These are phyloP conservation scores for Sequoia sempervirens DNA, from an alignment of 75 land plant species.

Conservation along the genomic window DNA sequence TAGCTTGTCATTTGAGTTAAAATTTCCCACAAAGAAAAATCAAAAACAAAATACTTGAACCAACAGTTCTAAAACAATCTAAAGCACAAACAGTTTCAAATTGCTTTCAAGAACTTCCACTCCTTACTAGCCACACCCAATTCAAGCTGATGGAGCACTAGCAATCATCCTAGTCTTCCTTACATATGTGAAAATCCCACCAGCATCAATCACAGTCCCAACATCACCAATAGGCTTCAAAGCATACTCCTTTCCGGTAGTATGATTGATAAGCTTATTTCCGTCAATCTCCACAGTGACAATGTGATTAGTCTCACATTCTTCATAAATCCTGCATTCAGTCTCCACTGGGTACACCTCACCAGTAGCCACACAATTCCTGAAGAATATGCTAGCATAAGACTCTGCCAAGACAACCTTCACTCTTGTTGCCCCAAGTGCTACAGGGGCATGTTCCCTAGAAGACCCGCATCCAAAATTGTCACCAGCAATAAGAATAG, in stretches of 20 bases:
- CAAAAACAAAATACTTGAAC: neutral
- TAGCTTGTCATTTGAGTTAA: too few relatives aligned
- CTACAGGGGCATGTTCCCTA: slow-evolving; percentile 96
- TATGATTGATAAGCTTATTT: slow-evolving; percentile 66
- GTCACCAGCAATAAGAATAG: slow-evolving; percentile 72
- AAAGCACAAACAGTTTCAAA: neutral
- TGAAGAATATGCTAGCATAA: slow-evolving; percentile 88
- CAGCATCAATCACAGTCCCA: slow-evolving; percentile 94
- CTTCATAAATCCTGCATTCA: slow-evolving; percentile 69
- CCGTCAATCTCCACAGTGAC: slow-evolving; percentile 76
- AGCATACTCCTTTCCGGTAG: slow-evolving; percentile 75
- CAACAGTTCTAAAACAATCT: neutral
- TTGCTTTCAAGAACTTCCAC: neutral
- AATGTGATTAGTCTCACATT: slow-evolving; percentile 76
- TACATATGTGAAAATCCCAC: slow-evolving; percentile 93
- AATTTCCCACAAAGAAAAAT: too few relatives aligned
- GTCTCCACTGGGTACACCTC: slow-evolving; percentile 88
- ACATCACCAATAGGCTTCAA: slow-evolving; percentile 97
- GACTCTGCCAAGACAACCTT: slow-evolving; percentile 87
- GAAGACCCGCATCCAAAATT: slow-evolving; percentile 99
- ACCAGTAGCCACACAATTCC: slow-evolving; percentile 96
- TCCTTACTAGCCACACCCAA: neutral
- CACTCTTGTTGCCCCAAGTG: slow-evolving; percentile 87
- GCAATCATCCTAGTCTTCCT: slow-evolving; percentile 92
- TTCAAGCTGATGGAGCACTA: slow-evolving; percentile 1